Percentiles rank a stretch among this genome's conserved stretches.
These are phyloP conservation scores for Ustilago hordei DNA, from an alignment of 1,284 basidiomycete species.

Conservation along the genomic window DNA sequence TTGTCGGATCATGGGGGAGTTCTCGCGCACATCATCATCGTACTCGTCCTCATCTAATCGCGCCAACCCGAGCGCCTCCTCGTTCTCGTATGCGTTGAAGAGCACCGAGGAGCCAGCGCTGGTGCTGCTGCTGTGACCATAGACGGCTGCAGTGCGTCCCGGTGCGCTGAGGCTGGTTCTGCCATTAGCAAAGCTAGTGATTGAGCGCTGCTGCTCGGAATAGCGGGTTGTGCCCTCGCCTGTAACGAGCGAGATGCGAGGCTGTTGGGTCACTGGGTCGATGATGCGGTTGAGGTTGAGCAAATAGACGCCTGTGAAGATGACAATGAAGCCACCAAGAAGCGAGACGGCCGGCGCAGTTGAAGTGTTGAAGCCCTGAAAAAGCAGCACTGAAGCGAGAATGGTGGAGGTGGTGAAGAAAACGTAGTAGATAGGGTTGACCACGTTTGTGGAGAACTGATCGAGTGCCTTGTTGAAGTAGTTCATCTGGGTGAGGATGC, in stretches of 20 bases:
- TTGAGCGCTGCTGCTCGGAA: slow-evolving; percentile 53
- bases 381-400: slow-evolving; percentile 92
- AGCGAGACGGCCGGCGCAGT: slow-evolving; percentile 73
- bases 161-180: slow-evolving; percentile 31
- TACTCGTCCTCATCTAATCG: slow-evolving; percentile 59
- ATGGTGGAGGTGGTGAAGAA: slow-evolving; percentile 97
- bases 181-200: slow-evolving; percentile 48
- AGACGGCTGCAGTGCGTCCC: slow-evolving; percentile 35
- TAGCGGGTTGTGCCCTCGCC: slow-evolving; percentile 60
- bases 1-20: slow-evolving; percentile 46
- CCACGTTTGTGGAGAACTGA: slow-evolving; percentile 96
- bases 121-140: slow-evolving; percentile 39
- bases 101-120: slow-evolving; percentile 53
- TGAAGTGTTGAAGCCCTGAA: slow-evolving; percentile 95
- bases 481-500: slow-evolving; percentile 96
- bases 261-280: slow-evolving; percentile 62
- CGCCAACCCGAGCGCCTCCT: slow-evolving; percentile 59
- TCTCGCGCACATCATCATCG: slow-evolving; percentile 39
- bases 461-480: slow-evolving; percentile 99
- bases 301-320: slow-evolving; percentile 68
- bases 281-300: slow-evolving; percentile 66
- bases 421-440: slow-evolving; percentile 99
- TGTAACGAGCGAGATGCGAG: slow-evolving; percentile 63
- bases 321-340: slow-evolving; percentile 67
- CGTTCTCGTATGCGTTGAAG: slow-evolving; percentile 62